These are phyloP conservation scores for Ramaria rubella DNA, from an alignment of 768 basidiomycete species.

Conservation along the genomic window DNA sequence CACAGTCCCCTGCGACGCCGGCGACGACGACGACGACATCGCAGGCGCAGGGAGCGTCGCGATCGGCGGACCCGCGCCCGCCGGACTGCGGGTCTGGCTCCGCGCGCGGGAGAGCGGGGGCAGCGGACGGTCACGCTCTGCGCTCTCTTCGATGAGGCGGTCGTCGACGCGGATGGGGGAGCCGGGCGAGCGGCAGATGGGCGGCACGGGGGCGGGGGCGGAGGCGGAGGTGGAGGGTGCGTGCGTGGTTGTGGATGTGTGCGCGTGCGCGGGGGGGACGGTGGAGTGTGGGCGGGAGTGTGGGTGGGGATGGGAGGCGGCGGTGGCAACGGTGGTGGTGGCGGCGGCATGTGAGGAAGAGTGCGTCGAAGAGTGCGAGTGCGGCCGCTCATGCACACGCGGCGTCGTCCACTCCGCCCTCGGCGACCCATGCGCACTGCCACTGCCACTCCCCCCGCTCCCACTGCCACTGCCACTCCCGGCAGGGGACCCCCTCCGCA, in stretches of 20 bases:
- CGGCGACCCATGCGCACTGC: not conserved
- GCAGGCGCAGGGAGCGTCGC: not conserved
- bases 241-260: not conserved
- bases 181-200: not conserved
- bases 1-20: too few species aligned
- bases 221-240: not conserved
- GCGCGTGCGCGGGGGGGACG: not conserved
- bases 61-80: not conserved
- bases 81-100: not conserved
- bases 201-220: not conserved
- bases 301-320: not conserved
- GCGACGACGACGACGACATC: not conserved
- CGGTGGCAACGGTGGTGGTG: not conserved
- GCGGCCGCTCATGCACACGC: not conserved
- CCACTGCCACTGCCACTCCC: not conserved
- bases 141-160: not conserved
- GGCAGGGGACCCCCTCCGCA: too few species aligned
- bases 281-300: not conserved
- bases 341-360: not conserved
- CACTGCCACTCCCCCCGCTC: not conserved
- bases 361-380: not conserved
- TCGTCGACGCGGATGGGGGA: not conserved
- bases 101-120: not conserved
- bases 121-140: not conserved
- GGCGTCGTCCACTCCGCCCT: not conserved